Conservation (phyloP, 2,329 filamentous ascomycete species). For the Colletotrichum phormii region DNA sequence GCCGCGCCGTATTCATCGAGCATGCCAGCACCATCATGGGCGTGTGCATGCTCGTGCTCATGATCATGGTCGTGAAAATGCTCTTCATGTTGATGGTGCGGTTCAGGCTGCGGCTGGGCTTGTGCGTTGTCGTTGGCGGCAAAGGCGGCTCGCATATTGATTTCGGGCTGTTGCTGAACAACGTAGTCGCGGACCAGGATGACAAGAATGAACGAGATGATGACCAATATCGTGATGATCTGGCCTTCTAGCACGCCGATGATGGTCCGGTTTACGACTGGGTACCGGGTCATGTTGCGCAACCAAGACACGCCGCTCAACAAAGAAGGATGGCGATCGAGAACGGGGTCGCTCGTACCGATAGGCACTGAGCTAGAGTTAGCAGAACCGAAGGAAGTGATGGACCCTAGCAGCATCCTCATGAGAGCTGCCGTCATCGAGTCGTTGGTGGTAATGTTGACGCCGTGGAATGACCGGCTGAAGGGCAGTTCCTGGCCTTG, state of each 20-base stretch:
- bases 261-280: constrained; percentile 80
- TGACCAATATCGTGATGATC: constrained; percentile 90
- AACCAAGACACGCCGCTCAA: constrained; percentile 69
- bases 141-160: constrained; percentile 81
- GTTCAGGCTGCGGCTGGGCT: constrained; percentile 9
- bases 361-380: constrained; percentile 10
- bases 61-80: constrained; percentile 23
- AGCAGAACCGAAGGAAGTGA: constrained; percentile 39
- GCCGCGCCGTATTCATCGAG: not conserved
- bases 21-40: constrained; percentile 1
- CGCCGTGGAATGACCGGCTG: constrained; percentile 41
- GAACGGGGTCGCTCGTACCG: constrained; percentile 33
- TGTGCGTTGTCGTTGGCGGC: constrained; percentile 31
- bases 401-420: constrained; percentile 43
- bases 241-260: constrained; percentile 92
- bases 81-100: constrained; percentile 12
- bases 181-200: constrained; percentile 98
- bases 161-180: constrained; percentile 94
- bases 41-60: constrained; percentile 22
- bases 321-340: constrained; percentile 53
- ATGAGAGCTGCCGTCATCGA: constrained; percentile 48
- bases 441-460: constrained; percentile 48
- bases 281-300: constrained; percentile 73
- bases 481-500: constrained; percentile 43
- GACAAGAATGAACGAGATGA: constrained; percentile 94